These are phyloP conservation scores for Ajuga reptans DNA, from an alignment of 305 asterid genomes.

Conservation along the genomic window DNA sequence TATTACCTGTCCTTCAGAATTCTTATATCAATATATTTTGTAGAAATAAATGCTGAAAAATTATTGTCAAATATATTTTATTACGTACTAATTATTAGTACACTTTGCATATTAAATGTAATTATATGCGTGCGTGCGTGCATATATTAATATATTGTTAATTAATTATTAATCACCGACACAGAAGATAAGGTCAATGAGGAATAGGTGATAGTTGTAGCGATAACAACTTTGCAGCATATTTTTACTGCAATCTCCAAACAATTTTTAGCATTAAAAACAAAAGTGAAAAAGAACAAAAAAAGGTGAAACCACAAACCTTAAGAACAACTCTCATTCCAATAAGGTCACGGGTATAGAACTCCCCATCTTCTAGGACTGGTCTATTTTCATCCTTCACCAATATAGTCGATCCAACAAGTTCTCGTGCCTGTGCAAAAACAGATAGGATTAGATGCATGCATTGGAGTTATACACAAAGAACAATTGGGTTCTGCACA, in stretches of 20 bases:
- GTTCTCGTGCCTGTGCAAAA: slow-evolving; percentile 65
- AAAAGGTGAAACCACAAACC: slow-evolving; percentile 40
- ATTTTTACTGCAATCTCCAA: slow-evolving; percentile 16
- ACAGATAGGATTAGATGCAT: slow-evolving; percentile 4
- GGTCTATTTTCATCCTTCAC: slow-evolving; percentile 78
- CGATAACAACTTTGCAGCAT: background rate
- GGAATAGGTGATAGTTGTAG: background rate
- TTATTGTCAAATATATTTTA: no score
- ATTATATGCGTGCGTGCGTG: no score
- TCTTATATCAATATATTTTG: no score
- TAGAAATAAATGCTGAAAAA: no score
- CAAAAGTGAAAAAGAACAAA: slow-evolving; percentile 1
- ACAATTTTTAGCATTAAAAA: background rate
- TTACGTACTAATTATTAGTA: no score
- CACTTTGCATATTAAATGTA: no score
- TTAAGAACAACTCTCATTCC: slow-evolving; percentile 78
- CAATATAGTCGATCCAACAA: slow-evolving; percentile 76
- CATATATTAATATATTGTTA: no score
- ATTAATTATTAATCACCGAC: background rate
- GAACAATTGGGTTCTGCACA: slow-evolving; percentile 4
- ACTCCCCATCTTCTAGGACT: slow-evolving; percentile 73
- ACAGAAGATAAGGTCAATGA: background rate
- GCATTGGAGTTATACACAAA: slow-evolving; percentile 14
- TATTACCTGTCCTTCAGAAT: no score
- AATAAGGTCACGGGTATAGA: slow-evolving; percentile 74